A percentile compares a stretch with the other conserved stretches of the same genome.
Evolutionary conservation across 2,329 filamentous ascomycete species (phyloP).

Genomic region (Penicillium verrucosum): DNA sequence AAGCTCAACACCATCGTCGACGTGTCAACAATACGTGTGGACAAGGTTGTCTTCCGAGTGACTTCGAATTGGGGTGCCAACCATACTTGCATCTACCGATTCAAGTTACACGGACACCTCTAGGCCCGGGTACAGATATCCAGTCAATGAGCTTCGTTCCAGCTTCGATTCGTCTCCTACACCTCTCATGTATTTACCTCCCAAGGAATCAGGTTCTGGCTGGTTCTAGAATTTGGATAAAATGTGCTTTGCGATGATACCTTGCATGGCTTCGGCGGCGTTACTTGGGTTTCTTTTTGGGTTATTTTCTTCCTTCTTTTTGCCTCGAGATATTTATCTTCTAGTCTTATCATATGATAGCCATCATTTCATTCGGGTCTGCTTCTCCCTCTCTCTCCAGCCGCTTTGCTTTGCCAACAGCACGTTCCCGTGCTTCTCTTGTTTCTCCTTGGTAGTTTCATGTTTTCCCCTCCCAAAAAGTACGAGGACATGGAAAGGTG

Average conservation of each 20-base stretch:
- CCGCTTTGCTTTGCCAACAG: no score
- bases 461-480: background rate
- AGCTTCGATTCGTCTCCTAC: background rate
- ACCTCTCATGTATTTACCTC: background rate
- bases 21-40: slow-evolving; percentile 33
- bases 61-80: slow-evolving; percentile 45
- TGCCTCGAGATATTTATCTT: background rate
- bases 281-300: slow-evolving; percentile 8
- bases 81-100: slow-evolving; percentile 47
- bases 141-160: background rate
- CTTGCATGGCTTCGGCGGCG: slow-evolving; percentile 20
- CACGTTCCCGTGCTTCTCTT: no score
- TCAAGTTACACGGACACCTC: slow-evolving; percentile 42
- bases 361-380: background rate
- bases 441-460: background rate
- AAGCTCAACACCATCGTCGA: slow-evolving; percentile 39
- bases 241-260: slow-evolving; percentile 19
- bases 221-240: slow-evolving; percentile 4
- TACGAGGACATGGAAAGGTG: no score
- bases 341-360: slow-evolving; percentile 3
- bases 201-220: background rate
- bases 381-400: background rate
- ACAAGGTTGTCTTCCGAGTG: slow-evolving; percentile 42
- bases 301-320: background rate
- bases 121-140: slow-evolving; percentile 13